These are phyloP conservation scores for Ganoderma lingzhi DNA, from an alignment of 1,284 basidiomycete genomes.

Conservation along the genomic window DNA sequence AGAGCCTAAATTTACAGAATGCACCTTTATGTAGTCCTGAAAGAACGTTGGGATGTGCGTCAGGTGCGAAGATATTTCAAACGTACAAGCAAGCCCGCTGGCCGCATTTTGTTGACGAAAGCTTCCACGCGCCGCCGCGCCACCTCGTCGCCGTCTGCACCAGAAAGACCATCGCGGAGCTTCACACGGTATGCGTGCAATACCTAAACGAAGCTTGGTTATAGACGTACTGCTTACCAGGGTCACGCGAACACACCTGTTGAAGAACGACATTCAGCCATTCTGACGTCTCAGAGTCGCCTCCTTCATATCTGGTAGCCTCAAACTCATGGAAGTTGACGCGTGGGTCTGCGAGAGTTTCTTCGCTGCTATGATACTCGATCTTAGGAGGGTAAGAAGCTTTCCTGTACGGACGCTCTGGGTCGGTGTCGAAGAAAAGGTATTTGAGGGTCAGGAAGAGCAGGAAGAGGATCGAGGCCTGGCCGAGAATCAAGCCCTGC, in stretches of 20 bases:
- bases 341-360: constrained; percentile 12
- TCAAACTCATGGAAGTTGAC: constrained; percentile 18
- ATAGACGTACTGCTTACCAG: background rate
- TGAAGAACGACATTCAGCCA: constrained; percentile 79
- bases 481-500: constrained; percentile 82
- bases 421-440: constrained; percentile 76
- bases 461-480: constrained; percentile 78
- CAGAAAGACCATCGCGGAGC: constrained; percentile 65
- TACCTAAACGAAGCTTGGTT: constrained; percentile 52
- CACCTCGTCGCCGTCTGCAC: constrained; percentile 74
- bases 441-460: constrained; percentile 80
- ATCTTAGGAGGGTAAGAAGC: constrained; percentile 66
- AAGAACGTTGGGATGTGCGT: background rate
- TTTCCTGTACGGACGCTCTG: constrained; percentile 59
- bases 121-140: constrained; percentile 74
- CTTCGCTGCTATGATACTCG: constrained; percentile 41
- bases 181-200: constrained; percentile 77
- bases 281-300: constrained; percentile 65
- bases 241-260: constrained; percentile 55
- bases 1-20: constrained; percentile 75
- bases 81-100: constrained; percentile 71
- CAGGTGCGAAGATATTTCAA: constrained; percentile 5
- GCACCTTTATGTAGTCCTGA: constrained; percentile 79
- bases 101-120: constrained; percentile 75
- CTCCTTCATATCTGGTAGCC: constrained; percentile 17